These are phyloP conservation scores for Myriosclerotinia scirpicola DNA, from an alignment of 2,329 filamentous ascomycete species.

Conservation along the genomic window DNA sequence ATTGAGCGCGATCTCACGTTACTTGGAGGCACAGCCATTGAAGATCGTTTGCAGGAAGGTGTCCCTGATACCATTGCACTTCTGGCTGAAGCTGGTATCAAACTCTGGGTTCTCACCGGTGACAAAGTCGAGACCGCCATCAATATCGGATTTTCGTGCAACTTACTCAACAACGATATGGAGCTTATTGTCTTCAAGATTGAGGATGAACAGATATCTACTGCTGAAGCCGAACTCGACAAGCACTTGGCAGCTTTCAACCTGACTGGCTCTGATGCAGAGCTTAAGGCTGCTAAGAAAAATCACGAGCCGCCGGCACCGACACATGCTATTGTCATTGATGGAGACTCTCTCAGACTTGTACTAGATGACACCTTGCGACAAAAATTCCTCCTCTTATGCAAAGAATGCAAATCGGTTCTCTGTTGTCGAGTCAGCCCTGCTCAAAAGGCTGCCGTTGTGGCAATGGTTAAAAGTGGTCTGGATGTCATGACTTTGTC, in stretches of 20 bases:
- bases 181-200: slow-evolving; percentile 89
- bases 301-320: slow-evolving; percentile 83
- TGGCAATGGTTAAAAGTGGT: slow-evolving; percentile 90
- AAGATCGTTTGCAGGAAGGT: slow-evolving; percentile 93
- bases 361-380: slow-evolving; percentile 79
- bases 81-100: slow-evolving; percentile 90
- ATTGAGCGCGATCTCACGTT: slow-evolving; percentile 90
- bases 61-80: slow-evolving; percentile 94
- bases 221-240: slow-evolving; percentile 71
- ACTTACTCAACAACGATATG: slow-evolving; percentile 96
- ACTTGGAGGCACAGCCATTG: slow-evolving; percentile 92
- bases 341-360: slow-evolving; percentile 88
- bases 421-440: slow-evolving; percentile 97
- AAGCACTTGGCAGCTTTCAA: slow-evolving; percentile 70
- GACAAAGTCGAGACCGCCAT: slow-evolving; percentile 99
- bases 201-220: slow-evolving; percentile 65
- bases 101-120: slow-evolving; percentile 96
- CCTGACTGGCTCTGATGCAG: slow-evolving; percentile 81
- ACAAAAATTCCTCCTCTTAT: slow-evolving; percentile 91
- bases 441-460: slow-evolving; percentile 95
- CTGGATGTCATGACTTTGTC: slow-evolving; percentile 95
- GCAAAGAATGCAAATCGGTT: slow-evolving; percentile 95
- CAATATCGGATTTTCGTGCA: slow-evolving; percentile 99
- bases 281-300: slow-evolving; percentile 73
- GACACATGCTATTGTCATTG: slow-evolving; percentile 91